Base-by-base conservation (phyloP, 306 rosid genomes). In the Cucurbita maxima region DNA sequence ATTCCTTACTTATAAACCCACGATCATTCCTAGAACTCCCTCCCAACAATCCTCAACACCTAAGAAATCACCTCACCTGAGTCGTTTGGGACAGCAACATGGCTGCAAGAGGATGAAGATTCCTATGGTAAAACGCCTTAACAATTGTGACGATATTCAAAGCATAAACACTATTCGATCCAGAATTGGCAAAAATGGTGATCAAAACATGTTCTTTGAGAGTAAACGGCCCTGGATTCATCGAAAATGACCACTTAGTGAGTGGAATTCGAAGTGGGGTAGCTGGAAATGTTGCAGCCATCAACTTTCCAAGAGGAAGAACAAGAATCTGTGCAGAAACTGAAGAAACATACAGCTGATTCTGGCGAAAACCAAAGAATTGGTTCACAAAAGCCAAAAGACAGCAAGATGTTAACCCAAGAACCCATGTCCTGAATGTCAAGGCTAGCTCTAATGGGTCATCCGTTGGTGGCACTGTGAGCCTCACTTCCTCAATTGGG, bases 401-500 rank as follows among this genome's bases (percentile, higher is more conserved):
- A 0, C 68, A 40, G 48, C 98, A 94, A 0, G 97, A 90, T 5
- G 76, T 7, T 0, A 82, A 1, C 8, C 98, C 98, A 7, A 94
- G 85, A 57, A 84, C 37, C 98, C 97, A 94, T 82, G 98, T 90
- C 9, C 97, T 62, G 25, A 94, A 94, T 76, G 98, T 90, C 18
- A 94, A 79, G 15, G 86, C 86, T 0, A 90, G 89, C 50, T 75
- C 84, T 2, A 82, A 55, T 3, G 98, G 89, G 53, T 94, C 92
- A 13, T 94, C 97, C 0, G 83, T 76, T 47, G 75, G 84, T 4
- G 94, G 72, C 13, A 94, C 98, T 0, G 97, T 93, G 1, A 93
- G 81, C 79, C 96, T 82, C 1, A 93, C 98, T 74, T 93, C 85
- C 77, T 93, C 97, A n/a, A 93, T 86, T 5, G 98, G 98, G 60